These are phyloP conservation scores for Sporothrix curviconia DNA, from an alignment of 2,329 filamentous ascomycete species.

Conservation along the genomic window DNA sequence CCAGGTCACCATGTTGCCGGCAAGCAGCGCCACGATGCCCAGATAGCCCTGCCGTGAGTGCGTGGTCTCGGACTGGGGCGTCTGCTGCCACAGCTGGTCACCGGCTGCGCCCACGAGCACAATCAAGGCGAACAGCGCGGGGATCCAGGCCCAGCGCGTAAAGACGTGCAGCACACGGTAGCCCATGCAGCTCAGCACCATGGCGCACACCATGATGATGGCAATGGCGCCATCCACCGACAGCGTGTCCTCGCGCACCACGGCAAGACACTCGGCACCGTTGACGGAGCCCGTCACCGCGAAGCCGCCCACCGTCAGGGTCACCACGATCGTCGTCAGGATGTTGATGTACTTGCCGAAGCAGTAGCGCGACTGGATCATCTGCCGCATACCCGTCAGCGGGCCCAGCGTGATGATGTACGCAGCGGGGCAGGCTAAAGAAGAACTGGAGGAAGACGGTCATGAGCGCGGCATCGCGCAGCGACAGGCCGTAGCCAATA, in stretches of 20 bases:
- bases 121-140: conserved; percentile 16
- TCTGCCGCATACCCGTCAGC: conserved; percentile 57
- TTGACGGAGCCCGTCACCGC: conserved; percentile 54
- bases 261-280: conserved; percentile 47
- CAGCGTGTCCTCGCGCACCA: conserved; percentile 31
- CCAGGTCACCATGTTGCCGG: conserved; percentile 58
- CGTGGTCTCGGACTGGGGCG: conserved; percentile 10
- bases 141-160: conserved; percentile 19
- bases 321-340: conserved; percentile 52
- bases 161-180: conserved; percentile 17
- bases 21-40: conserved; percentile 48
- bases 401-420: conserved; percentile 54
- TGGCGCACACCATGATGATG: conserved; percentile 32
- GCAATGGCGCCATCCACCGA: conserved; percentile 52
- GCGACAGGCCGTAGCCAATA: conserved; percentile 38
- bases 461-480: conserved; percentile 51
- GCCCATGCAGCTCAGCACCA: conserved; percentile 18
- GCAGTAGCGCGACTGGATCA: conserved; percentile 57
- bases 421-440: conserved; percentile 44
- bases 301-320: conserved; percentile 56
- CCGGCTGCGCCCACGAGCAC: conserved; percentile 14
- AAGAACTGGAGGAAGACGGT: conserved; percentile 59
- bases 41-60: conserved; percentile 38
- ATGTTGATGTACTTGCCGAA: conserved; percentile 55
- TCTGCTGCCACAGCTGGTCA: conserved; percentile 10